Evolutionary conservation across 2,329 filamentous ascomycete genomes (phyloP), one percentile per base, ranked within the genome.

Genomic region (Aureobasidium uvarum): DNA sequence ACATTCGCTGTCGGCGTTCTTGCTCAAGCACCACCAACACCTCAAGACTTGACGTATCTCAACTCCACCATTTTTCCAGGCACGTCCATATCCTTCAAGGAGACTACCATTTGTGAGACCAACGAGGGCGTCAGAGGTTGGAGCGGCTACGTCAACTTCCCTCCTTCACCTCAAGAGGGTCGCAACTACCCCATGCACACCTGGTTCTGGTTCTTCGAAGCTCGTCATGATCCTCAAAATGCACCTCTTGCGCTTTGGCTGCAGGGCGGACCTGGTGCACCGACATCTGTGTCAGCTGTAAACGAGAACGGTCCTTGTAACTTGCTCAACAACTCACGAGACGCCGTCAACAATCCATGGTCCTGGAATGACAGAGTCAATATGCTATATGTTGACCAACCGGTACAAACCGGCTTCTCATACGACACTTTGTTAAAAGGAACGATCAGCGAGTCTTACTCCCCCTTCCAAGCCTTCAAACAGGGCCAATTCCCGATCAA

Each of bases 221-320:
- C 84, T 7, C 78, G 82, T 8, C 78, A 82, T 59, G 77, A 80
- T 69, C 77, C 83, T 1, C 66, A 68, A 6, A 77, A 80, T 14
- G 73, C 78, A 80, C 79, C 81, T 8, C 73, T 86, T 39, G 81
- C 84, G 2, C 82, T 88, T 69, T 89, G 84, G 83, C 78, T 89
- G 67, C 88, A 87, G 73, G 86, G 86, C 63, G 86, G 86, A 2
- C 86, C 86, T 2, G 86, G 86, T 4, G 81, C 81, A 50, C 86
- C 84, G 70, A 87, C 85, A 54, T 81, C 89, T 78, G 79, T 85
- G 65, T 85, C 86, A 25, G 79, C 89, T 69, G 88, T 88, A 68
- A 77, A 77, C 5, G 85, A 85, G 69, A 80, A 82, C 66, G 86
- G 86, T 3, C 77, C 79, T 5, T 81, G 79, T 62, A 73, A 73